phyloP scores from a whole-genome alignment of 1,139 yeast species.

The Candida tropicalis region DNA sequence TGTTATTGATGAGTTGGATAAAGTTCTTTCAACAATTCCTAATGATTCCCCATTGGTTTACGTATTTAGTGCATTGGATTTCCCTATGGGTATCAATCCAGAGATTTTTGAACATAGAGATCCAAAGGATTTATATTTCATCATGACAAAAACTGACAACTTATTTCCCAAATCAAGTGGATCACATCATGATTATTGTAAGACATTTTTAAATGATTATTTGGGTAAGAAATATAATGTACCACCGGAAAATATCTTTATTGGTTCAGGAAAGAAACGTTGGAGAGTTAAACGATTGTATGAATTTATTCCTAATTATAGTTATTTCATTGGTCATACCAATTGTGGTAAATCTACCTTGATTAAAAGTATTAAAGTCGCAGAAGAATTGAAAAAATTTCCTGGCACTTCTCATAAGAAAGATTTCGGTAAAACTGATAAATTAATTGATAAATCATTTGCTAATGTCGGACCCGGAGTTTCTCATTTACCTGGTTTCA shows the following conservation, averaged over 20 bases:
- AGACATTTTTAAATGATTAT: conserved; percentile 47
- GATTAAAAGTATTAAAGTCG: conserved; percentile 37
- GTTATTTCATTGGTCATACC: conserved; percentile 70
- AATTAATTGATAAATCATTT: conserved; percentile 19
- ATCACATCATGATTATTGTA: conserved; percentile 38
- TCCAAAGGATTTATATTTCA: conserved; percentile 45
- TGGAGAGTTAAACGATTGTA: conserved; percentile 53
- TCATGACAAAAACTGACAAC: conserved; percentile 62
- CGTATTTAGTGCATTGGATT: conserved; percentile 66
- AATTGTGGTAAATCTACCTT: conserved; percentile 79
- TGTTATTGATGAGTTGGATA: conserved; percentile 34
- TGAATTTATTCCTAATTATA: conserved; percentile 36
- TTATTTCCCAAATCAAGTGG: conserved; percentile 36
- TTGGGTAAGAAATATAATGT: conserved; percentile 43
- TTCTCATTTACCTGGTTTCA: conserved; percentile 58
- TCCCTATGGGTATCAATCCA: conserved; percentile 62
- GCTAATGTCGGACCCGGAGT: conserved; percentile 45
- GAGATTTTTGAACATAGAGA: conserved; percentile 37
- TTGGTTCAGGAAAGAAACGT: conserved; percentile 50
- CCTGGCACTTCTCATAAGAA: conserved; percentile 7
- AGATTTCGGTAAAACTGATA: conserved; percentile 12
- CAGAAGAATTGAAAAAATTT: conserved; percentile 12
- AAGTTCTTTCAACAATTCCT: conserved; percentile 49
- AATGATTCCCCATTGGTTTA: conserved; percentile 54
- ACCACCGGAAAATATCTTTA: conserved; percentile 46